phyloP scores from a whole-genome alignment of 1,284 basidiomycete genomes.

The Moniliophthora roreri region DNA sequence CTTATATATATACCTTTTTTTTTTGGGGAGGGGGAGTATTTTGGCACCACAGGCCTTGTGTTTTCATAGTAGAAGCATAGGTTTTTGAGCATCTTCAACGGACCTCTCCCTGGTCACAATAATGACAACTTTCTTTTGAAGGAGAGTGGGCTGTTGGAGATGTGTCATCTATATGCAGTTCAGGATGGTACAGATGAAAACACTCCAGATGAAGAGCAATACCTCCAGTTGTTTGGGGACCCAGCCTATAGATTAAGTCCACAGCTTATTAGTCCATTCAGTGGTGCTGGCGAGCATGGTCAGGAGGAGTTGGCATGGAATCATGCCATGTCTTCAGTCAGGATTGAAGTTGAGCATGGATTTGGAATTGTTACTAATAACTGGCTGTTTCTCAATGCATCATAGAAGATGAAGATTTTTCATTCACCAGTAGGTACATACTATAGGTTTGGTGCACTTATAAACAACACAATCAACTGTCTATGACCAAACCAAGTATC shows the following conservation, averaged over 20 bases:
- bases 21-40: no score
- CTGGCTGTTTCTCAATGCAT: slow-evolving; percentile 20
- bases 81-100: no score
- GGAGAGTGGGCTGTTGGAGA: slow-evolving; percentile 14
- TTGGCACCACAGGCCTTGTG: no score
- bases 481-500: slow-evolving; percentile 18
- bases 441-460: slow-evolving; percentile 18
- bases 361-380: slow-evolving; percentile 14
- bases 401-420: slow-evolving; percentile 16
- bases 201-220: slow-evolving; percentile 7
- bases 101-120: slow-evolving; percentile 19
- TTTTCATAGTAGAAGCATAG: no score
- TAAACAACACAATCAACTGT: slow-evolving; percentile 21
- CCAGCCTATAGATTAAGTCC: slow-evolving; percentile 9
- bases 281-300: slow-evolving; percentile 8
- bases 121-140: slow-evolving; percentile 22
- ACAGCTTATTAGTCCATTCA: slow-evolving; percentile 18
- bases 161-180: slow-evolving; percentile 6
- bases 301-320: slow-evolving; percentile 18
- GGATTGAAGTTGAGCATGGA: slow-evolving; percentile 23
- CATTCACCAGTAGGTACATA: slow-evolving; percentile 18
- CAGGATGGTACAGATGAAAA: neutral
- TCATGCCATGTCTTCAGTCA: slow-evolving; percentile 13
- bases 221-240: slow-evolving; percentile 21
- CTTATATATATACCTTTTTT: no score